These are phyloP conservation scores for Serendipita sp. DNA, from an alignment of 1,284 basidiomycete species.

Conservation along the genomic window DNA sequence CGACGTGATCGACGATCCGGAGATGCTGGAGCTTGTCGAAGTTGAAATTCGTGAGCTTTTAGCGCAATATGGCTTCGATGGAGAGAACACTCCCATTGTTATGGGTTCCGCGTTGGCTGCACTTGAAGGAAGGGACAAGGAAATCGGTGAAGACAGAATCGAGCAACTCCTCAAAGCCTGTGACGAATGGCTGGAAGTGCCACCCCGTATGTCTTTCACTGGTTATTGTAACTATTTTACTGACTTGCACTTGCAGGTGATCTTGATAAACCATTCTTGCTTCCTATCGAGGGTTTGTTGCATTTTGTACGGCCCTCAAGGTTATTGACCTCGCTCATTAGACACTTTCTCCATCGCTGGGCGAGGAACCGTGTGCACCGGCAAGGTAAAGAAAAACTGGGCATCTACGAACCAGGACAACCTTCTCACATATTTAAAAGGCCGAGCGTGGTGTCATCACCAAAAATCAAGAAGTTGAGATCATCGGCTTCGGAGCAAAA, in stretches of 20 bases:
- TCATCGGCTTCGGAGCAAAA: slow-evolving; percentile 69
- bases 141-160: slow-evolving; percentile 75
- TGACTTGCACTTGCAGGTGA: slow-evolving; percentile 42
- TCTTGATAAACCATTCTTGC: slow-evolving; percentile 94
- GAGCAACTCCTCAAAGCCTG: slow-evolving; percentile 76
- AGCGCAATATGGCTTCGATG: slow-evolving; percentile 84
- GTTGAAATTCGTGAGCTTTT: slow-evolving; percentile 99
- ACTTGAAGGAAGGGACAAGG: slow-evolving; percentile 69
- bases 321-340: slow-evolving; percentile 16
- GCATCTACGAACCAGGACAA: slow-evolving; percentile 11
- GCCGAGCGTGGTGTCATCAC: slow-evolving; percentile 87
- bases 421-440: slow-evolving; percentile 24
- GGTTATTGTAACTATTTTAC: not conserved
- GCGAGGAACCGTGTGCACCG: slow-evolving; percentile 95
- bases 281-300: slow-evolving; percentile 70
- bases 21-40: slow-evolving; percentile 99
- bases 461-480: slow-evolving; percentile 91
- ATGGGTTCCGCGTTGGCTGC: slow-evolving; percentile 95
- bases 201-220: slow-evolving; percentile 50
- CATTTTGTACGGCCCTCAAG: not conserved
- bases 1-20: slow-evolving; percentile 89
- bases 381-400: slow-evolving; percentile 41
- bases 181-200: slow-evolving; percentile 92
- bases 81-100: slow-evolving; percentile 92
- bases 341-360: slow-evolving; percentile 98